Evolutionary conservation across 108 stramenopile genomes (phyloP).

Genomic region (Cylindrotheca fusiformis): DNA sequence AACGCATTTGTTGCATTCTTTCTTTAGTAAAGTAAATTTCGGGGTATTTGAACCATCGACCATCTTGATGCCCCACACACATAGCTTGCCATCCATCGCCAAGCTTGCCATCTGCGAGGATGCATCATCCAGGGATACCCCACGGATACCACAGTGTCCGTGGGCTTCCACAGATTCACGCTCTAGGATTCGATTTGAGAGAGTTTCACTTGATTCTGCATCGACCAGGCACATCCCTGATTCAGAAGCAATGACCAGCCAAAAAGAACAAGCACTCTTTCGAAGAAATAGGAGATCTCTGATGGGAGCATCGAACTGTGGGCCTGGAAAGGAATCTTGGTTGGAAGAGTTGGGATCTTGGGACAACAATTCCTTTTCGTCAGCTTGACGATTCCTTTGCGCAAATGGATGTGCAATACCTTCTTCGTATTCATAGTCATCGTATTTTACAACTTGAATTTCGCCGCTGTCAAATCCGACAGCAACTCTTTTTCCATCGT

Average conservation of each 20-base stretch:
- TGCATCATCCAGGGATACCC: slow-evolving; percentile 19
- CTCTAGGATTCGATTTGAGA: slow-evolving; percentile 24
- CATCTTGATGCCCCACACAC: slow-evolving; percentile 42
- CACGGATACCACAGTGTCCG: slow-evolving; percentile 44
- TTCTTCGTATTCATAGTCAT: slow-evolving; percentile 15
- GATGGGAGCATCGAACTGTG: slow-evolving; percentile 50
- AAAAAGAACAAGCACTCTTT: slow-evolving; percentile 15
- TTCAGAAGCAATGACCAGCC: slow-evolving; percentile 63
- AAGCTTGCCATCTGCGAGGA: slow-evolving; percentile 37
- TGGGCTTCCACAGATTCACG: slow-evolving; percentile 40
- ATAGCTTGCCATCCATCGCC: slow-evolving; percentile 64
- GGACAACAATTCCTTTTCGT: slow-evolving; percentile 16
- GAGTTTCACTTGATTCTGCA: slow-evolving; percentile 26
- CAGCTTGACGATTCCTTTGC: slow-evolving; percentile 8
- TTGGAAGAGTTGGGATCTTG: slow-evolving; percentile 5
- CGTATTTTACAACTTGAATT: slow-evolving; percentile 49
- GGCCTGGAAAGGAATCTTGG: slow-evolving; percentile 30
- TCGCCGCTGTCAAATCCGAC: slow-evolving; percentile 71
- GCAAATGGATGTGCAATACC: slow-evolving; percentile 33
- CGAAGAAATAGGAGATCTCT: slow-evolving; percentile 60
- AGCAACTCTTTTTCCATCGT: slow-evolving; percentile 59
- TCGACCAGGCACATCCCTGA: slow-evolving; percentile 51
- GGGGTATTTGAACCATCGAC: slow-evolving; percentile 22
- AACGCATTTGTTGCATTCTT: slow-evolving; percentile 28
- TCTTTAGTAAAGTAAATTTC: slow-evolving; percentile 36